Evolutionary conservation across 202 grass and related monocot species (phyloP).

Genomic region (Panicum virgatum): DNA sequence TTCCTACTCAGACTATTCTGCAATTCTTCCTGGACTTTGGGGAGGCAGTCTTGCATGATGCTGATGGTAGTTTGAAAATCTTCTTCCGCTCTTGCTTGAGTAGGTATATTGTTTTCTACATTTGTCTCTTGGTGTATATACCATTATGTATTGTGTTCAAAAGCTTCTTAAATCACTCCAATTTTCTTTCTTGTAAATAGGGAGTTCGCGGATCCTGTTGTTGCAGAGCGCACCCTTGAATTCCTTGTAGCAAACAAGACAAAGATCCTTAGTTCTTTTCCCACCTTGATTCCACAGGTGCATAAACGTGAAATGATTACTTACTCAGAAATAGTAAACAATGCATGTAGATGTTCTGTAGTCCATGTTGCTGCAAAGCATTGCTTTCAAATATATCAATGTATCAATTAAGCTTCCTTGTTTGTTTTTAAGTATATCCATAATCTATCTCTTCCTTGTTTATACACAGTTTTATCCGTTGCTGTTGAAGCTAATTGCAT

Average conservation of each 20-base stretch:
- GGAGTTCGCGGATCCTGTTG: slow-evolving; percentile 84
- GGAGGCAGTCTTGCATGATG: slow-evolving; percentile 87
- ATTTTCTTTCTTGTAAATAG: slow-evolving; percentile 40
- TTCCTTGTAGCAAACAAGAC: slow-evolving; percentile 82
- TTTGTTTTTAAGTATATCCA: slow-evolving; percentile 9
- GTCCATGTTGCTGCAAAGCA: neutral
- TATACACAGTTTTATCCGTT: slow-evolving; percentile 68
- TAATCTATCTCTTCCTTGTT: slow-evolving; percentile 38
- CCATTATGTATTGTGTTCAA: neutral
- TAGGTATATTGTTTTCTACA: slow-evolving; percentile 59
- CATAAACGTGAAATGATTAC: slow-evolving; percentile 2
- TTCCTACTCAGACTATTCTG: slow-evolving; percentile 72
- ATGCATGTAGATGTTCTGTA: slow-evolving; percentile 6
- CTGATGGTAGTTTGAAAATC: slow-evolving; percentile 82
- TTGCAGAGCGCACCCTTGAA: slow-evolving; percentile 70
- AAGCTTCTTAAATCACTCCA: neutral
- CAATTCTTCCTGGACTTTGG: slow-evolving; percentile 99
- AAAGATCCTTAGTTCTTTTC: slow-evolving; percentile 74
- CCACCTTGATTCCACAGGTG: slow-evolving; percentile 85
- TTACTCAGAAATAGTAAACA: neutral
- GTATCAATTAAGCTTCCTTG: slow-evolving; percentile 27
- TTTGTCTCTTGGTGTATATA: slow-evolving; percentile 6
- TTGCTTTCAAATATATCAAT: slow-evolving; percentile 24
- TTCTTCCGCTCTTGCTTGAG: slow-evolving; percentile 96
- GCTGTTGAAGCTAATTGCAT: slow-evolving; percentile 90